Evolutionary conservation across 495 filamentous ascomycete genomes (phyloP).

Genomic region (Zalerion maritima): DNA sequence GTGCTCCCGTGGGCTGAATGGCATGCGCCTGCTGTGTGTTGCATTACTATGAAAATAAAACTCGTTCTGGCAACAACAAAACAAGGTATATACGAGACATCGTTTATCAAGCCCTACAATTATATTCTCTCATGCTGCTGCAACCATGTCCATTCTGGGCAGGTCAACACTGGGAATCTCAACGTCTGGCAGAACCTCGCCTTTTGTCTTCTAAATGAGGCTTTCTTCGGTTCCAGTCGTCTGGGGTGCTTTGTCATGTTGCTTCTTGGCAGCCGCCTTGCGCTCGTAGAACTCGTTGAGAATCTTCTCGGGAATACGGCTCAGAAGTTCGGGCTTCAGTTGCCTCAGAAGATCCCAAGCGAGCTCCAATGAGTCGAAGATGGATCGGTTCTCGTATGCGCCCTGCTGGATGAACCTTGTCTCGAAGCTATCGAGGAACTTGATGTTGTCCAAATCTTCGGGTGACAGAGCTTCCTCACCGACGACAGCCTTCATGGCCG

Average conservation of each 20-base stretch:
- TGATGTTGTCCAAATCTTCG: slow-evolving; percentile 93
- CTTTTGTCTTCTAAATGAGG: too few species aligned
- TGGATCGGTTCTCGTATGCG: slow-evolving; percentile 77
- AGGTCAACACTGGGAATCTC: too few species aligned
- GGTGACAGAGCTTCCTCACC: slow-evolving; percentile 90
- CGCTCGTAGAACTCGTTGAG: slow-evolving; percentile 87
- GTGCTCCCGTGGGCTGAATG: too few species aligned
- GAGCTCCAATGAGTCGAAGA: slow-evolving; percentile 84
- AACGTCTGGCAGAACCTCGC: too few species aligned
- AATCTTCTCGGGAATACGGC: slow-evolving; percentile 88
- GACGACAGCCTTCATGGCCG: slow-evolving; percentile 98
- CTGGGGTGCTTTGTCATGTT: slow-evolving; percentile 38
- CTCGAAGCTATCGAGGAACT: slow-evolving; percentile 98
- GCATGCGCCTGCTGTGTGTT: too few species aligned
- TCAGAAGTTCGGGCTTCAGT: slow-evolving; percentile 93
- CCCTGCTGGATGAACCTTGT: slow-evolving; percentile 81
- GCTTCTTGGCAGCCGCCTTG: slow-evolving; percentile 45
- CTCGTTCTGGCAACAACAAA: too few species aligned
- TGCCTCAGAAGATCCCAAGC: slow-evolving; percentile 93
- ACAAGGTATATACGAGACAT: too few species aligned
- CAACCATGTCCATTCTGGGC: too few species aligned
- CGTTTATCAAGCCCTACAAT: too few species aligned
- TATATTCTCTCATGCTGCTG: too few species aligned
- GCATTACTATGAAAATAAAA: too few species aligned
- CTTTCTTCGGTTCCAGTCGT: too few species aligned